These are phyloP conservation scores for Chamaecyparis obtusa DNA, from an alignment of 75 land plant species.

Conservation along the genomic window DNA sequence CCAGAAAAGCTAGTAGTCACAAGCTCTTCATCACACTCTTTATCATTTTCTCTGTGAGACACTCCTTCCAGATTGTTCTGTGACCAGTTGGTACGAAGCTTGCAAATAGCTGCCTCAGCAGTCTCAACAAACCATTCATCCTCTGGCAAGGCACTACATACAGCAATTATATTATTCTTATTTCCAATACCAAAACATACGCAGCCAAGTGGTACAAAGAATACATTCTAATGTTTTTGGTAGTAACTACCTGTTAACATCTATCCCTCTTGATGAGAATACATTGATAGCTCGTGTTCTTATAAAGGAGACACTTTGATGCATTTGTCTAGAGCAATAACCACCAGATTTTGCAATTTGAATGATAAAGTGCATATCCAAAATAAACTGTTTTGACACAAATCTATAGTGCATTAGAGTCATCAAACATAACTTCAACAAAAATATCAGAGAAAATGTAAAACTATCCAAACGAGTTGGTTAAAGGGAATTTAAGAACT, in stretches of 20 bases:
- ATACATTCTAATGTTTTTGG: neutral
- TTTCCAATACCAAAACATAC: neutral
- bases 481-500: neutral
- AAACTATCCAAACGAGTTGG: neutral
- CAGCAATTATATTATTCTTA: neutral
- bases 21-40: neutral
- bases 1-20: neutral
- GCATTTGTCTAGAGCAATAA: constrained; percentile 63
- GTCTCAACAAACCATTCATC: constrained; percentile 84
- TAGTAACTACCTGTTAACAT: constrained; percentile 62
- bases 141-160: constrained; percentile 64
- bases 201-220: neutral
- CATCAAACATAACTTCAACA: constrained; percentile 8
- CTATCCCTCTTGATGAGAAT: constrained; percentile 68
- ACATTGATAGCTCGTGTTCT: constrained; percentile 70
- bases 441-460: neutral
- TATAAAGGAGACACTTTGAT: constrained; percentile 51
- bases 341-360: constrained; percentile 73
- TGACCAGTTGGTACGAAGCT: constrained; percentile 42
- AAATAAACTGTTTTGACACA: constrained; percentile 52
- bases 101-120: constrained; percentile 71
- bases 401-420: constrained; percentile 1
- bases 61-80: neutral
- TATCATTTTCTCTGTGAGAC: neutral
- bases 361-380: constrained; percentile 88